Percentiles rank a stretch among this genome's conserved stretches.
These are phyloP conservation scores for Fusarium nelsonii DNA, from an alignment of 2,329 filamentous ascomycete genomes.

Conservation along the genomic window DNA sequence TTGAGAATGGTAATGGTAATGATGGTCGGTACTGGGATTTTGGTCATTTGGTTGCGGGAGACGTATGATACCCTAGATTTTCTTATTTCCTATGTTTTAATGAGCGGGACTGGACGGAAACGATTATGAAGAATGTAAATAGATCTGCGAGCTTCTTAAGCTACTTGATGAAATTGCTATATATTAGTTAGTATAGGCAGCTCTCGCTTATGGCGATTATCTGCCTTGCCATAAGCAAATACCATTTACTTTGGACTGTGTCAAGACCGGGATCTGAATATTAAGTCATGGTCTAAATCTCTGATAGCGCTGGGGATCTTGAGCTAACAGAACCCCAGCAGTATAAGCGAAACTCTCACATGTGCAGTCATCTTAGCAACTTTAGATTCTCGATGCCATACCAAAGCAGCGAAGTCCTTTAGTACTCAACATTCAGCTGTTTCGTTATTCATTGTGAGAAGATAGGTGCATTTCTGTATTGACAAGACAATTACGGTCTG, in stretches of 20 bases:
- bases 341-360: not conserved
- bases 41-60: conserved; percentile 17
- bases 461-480: not conserved
- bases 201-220: not conserved
- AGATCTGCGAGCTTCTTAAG: not conserved
- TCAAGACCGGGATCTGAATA: not conserved
- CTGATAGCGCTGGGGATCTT: not conserved
- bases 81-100: conserved; percentile 19
- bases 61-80: conserved; percentile 36
- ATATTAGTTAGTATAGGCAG: not conserved
- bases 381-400: not conserved
- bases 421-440: not conserved
- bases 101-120: not conserved
- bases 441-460: too few species aligned
- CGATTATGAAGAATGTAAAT: not conserved
- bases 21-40: not conserved
- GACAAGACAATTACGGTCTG: too few species aligned
- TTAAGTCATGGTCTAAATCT: not conserved
- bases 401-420: not conserved
- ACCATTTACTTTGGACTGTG: not conserved
- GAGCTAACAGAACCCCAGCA: not conserved
- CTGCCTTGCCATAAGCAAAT: not conserved
- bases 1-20: conserved; percentile 6
- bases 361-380: not conserved
- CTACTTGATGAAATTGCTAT: not conserved